Evolutionary conservation across 2,329 filamentous ascomycete species (phyloP).

Genomic region (Elsinoe ampelina): DNA sequence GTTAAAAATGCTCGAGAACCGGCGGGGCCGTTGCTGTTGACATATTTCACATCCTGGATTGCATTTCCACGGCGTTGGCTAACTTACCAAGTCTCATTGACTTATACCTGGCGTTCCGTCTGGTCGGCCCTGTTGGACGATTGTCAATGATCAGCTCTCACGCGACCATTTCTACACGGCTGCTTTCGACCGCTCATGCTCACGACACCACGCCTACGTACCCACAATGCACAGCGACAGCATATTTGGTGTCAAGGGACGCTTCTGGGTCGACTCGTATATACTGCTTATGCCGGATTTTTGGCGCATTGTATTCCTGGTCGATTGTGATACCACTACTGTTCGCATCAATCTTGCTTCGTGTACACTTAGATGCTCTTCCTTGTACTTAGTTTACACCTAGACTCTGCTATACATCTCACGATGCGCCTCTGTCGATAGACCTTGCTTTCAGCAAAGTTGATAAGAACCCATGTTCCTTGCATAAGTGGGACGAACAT

Average conservation of each 20-base stretch:
- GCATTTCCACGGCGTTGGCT: background rate
- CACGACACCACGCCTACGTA: no score
- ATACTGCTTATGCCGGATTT: no score
- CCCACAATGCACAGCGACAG: no score
- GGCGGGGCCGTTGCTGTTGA: slow-evolving; percentile 24
- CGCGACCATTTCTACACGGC: no score
- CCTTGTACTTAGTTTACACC: background rate
- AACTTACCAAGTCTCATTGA: no score
- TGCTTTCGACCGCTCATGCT: no score
- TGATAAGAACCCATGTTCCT: background rate
- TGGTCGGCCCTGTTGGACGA: no score
- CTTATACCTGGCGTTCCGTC: no score
- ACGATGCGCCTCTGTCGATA: background rate
- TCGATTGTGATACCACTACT: background rate
- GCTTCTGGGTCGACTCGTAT: no score
- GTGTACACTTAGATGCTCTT: background rate
- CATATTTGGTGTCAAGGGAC: no score
- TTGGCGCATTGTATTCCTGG: no score
- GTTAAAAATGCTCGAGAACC: slow-evolving; percentile 18
- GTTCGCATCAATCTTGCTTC: background rate
- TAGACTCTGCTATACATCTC: background rate
- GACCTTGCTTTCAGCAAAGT: background rate
- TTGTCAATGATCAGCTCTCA: no score
- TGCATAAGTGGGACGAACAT: background rate
- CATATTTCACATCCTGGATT: background rate